Percentiles rank a stretch among this genome's conserved stretches.
These are phyloP conservation scores for Phylloporus arenicola DNA, from an alignment of 768 basidiomycete genomes.

Conservation along the genomic window DNA sequence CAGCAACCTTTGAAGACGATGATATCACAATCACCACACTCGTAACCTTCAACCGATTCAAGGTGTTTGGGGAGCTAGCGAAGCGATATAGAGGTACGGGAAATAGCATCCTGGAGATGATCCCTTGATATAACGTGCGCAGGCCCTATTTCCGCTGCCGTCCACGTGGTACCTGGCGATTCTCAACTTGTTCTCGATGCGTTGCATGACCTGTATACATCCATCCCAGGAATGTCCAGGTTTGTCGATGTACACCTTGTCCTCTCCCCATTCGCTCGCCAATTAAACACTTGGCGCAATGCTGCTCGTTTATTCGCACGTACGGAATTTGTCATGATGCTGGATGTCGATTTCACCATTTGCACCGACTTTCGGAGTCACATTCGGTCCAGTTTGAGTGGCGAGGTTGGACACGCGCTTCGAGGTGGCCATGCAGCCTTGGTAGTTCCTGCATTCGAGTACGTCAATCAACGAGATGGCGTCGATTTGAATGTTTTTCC, in stretches of 20 bases:
- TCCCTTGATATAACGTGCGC: neutral
- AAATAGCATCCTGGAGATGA: neutral
- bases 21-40: conserved; percentile 85
- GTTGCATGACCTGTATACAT: conserved; percentile 61
- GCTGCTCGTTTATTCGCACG: conserved; percentile 78
- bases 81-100: conserved; percentile 70
- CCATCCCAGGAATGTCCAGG: conserved; percentile 56
- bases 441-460: conserved; percentile 86
- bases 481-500: conserved; percentile 58
- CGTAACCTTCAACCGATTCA: conserved; percentile 73
- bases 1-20: conserved; percentile 46
- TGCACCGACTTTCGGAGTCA: conserved; percentile 74
- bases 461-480: conserved; percentile 59
- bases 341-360: conserved; percentile 83
- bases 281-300: conserved; percentile 90
- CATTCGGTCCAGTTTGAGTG: conserved; percentile 39
- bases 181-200: conserved; percentile 51
- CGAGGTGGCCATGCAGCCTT: conserved; percentile 61
- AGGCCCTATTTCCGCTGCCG: conserved; percentile 84
- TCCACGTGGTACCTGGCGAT: conserved; percentile 52
- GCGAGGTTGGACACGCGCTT: conserved; percentile 38
- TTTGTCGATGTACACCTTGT: conserved; percentile 86
- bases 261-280: conserved; percentile 72
- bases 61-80: conserved; percentile 65
- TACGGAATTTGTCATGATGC: conserved; percentile 84